Evolutionary conservation across 2,329 filamentous ascomycete genomes (phyloP).

Genomic region (Coniella vitis): DNA sequence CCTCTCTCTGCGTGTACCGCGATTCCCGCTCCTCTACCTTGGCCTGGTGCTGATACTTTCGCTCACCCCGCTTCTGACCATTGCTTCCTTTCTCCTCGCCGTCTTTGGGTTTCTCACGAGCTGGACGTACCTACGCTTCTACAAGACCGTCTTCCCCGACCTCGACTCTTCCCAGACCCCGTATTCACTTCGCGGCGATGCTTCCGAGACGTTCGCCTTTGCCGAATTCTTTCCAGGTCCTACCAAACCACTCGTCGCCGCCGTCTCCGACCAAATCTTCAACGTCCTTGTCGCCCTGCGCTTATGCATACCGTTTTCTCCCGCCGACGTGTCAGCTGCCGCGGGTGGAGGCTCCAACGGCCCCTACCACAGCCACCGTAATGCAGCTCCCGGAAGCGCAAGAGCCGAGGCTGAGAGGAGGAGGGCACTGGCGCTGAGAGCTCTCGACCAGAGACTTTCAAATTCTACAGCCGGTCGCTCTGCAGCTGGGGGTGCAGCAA

Average conservation of each 20-base stretch:
- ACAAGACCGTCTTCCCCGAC: constrained; percentile 68
- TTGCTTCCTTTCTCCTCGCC: constrained; percentile 72
- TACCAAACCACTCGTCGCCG: constrained; percentile 68
- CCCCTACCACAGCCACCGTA: constrained; percentile 41
- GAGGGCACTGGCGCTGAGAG: constrained; percentile 81
- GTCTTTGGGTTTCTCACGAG: constrained; percentile 77
- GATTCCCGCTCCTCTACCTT: constrained; percentile 67
- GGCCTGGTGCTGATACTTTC: constrained; percentile 61
- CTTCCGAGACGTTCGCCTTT: constrained; percentile 93
- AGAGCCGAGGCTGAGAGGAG: constrained; percentile 88
- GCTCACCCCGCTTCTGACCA: constrained; percentile 51
- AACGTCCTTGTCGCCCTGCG: constrained; percentile 65
- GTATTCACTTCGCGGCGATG: constrained; percentile 69
- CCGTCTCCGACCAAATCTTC: constrained; percentile 70
- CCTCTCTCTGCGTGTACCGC: constrained; percentile 77
- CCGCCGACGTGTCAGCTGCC: constrained; percentile 69
- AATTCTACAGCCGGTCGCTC: constrained; percentile 55
- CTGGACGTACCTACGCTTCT: constrained; percentile 96
- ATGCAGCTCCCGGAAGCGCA: constrained; percentile 58
- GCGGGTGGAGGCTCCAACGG: constrained; percentile 40
- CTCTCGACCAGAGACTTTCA: constrained; percentile 84
- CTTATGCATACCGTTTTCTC: constrained; percentile 79
- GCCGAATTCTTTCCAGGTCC: constrained; percentile 90
- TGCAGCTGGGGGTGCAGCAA: not conserved
- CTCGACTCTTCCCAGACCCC: constrained; percentile 55